Conservation (phyloP, 2,329 filamentous ascomycete genomes). For the Verticillium dahliae region DNA sequence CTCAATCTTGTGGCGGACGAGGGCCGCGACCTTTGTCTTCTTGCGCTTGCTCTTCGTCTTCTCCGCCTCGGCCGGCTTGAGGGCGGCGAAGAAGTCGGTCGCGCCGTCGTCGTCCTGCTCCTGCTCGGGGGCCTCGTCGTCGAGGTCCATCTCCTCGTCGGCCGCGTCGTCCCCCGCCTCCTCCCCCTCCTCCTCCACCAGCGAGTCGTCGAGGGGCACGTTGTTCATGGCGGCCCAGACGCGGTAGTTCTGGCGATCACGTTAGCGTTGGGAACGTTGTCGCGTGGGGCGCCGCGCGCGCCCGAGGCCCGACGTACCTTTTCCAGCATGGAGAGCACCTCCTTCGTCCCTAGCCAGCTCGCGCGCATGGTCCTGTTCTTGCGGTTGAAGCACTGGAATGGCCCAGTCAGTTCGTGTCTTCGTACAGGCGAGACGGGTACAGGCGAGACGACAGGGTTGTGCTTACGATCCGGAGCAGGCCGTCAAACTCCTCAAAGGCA, state of each 20-base stretch:
- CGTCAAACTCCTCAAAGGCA: conserved; percentile 93
- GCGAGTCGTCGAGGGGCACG: conserved; percentile 65
- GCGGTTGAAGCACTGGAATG: conserved; percentile 41
- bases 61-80: conserved; percentile 33
- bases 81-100: conserved; percentile 78
- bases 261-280: not conserved
- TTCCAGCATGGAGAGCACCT: conserved; percentile 77
- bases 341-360: conserved; percentile 69
- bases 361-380: conserved; percentile 88
- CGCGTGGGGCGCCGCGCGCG: too few species aligned
- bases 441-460: not conserved
- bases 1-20: conserved; percentile 82
- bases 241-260: conserved; percentile 61
- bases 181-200: conserved; percentile 20
- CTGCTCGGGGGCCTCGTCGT: conserved; percentile 39
- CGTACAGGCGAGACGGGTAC: not conserved
- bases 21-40: conserved; percentile 71
- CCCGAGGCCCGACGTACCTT: conserved; percentile 13
- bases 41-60: conserved; percentile 65
- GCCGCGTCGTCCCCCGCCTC: conserved; percentile 20
- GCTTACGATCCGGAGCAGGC: conserved; percentile 68
- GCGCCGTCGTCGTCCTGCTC: conserved; percentile 56
- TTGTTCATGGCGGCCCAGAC: conserved; percentile 87
- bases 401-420: not conserved
- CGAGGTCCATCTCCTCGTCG: conserved; percentile 31